Conservation (phyloP, 1,139 yeast species). For the Protomyces pachydermus region DNA sequence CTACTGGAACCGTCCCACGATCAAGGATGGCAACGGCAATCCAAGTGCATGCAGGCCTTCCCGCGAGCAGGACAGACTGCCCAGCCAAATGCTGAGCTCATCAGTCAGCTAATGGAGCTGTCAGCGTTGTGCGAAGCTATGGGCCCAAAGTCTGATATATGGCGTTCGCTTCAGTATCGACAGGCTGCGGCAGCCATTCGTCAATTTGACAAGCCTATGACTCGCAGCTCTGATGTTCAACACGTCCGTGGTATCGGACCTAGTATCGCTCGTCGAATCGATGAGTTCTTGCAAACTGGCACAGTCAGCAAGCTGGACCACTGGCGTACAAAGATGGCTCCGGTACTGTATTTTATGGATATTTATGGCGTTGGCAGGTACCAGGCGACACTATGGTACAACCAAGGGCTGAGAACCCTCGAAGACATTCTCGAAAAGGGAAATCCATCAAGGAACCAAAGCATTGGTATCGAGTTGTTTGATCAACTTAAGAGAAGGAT, state of each 20-base stretch:
- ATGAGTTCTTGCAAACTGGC: slow-evolving; percentile 47
- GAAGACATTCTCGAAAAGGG: slow-evolving; percentile 42
- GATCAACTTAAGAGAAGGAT: slow-evolving; percentile 51
- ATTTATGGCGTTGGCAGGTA: slow-evolving; percentile 54
- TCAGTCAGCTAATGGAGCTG: slow-evolving; percentile 37
- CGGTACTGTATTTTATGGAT: slow-evolving; percentile 41
- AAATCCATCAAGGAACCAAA: slow-evolving; percentile 43
- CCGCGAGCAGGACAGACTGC: neutral
- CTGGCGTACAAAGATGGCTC: slow-evolving; percentile 36
- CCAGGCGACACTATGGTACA: slow-evolving; percentile 47
- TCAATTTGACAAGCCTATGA: slow-evolving; percentile 38
- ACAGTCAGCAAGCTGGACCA: slow-evolving; percentile 41
- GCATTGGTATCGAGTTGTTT: slow-evolving; percentile 49
- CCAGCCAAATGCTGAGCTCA: neutral
- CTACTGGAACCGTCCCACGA: neutral
- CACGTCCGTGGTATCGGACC: slow-evolving; percentile 45
- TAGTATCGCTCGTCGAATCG: slow-evolving; percentile 49
- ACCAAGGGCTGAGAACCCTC: slow-evolving; percentile 44
- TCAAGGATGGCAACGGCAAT: neutral
- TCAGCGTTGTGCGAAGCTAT: slow-evolving; percentile 41
- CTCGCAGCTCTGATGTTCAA: slow-evolving; percentile 41
- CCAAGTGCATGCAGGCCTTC: slow-evolving; percentile 5
- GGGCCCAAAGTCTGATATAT: slow-evolving; percentile 39
- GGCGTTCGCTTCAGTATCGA: slow-evolving; percentile 47
- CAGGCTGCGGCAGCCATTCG: slow-evolving; percentile 46